Evolutionary conservation across 1,139 yeast genomes (phyloP), one percentile per base, ranked within the genome.

Genomic region (Kodamaea sp.): DNA sequence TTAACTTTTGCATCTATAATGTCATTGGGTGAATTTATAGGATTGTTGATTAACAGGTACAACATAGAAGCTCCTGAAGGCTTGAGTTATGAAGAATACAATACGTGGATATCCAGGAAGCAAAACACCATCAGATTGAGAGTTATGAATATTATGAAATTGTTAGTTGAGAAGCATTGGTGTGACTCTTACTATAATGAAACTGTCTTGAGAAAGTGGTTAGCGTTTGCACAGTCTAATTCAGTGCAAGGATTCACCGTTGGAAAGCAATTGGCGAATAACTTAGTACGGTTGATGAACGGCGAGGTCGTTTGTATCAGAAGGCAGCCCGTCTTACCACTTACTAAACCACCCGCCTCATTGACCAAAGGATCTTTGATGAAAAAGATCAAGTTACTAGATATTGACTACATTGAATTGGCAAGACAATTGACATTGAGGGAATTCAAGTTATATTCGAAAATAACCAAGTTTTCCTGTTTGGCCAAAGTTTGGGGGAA

Each of bases 41-140:
- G 71, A 15, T 59, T 76, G 29, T 64, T 92, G 40, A 77, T 83
- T 22, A 70, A 71, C 23, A 68, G 96, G 34, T 92, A 83, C 59
- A 73, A 82, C 41, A 65, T 80, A 22, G 80, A 78, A 42, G 95
- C 97, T 4, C 97, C 97, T 0, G 96, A 85, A 49, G 96, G 95
- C 0, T 64, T 92, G 42, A 78, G 86, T 36, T 83, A 78, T 47
- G 95, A 85, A 42, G 96, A 89, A 52, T 87, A 86, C 53, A 78
- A 80, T 28, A 61, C 72, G 4, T 92, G 98, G 97, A 74, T 82
- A 7, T 79, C 80, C 26, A 78, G 77, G 51, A 89, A 87, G 51
- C 83, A 63, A 58, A 63, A 48, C 55, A 84, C 90, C 0, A 81
- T 86, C 22, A 75, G 92, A 37, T 54, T 76, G 19, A 69, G 89